A percentile compares a stretch with the other conserved stretches of the same genome.
These are phyloP conservation scores for Plantago ovata DNA, from an alignment of 257 asterid species.

Conservation along the genomic window DNA sequence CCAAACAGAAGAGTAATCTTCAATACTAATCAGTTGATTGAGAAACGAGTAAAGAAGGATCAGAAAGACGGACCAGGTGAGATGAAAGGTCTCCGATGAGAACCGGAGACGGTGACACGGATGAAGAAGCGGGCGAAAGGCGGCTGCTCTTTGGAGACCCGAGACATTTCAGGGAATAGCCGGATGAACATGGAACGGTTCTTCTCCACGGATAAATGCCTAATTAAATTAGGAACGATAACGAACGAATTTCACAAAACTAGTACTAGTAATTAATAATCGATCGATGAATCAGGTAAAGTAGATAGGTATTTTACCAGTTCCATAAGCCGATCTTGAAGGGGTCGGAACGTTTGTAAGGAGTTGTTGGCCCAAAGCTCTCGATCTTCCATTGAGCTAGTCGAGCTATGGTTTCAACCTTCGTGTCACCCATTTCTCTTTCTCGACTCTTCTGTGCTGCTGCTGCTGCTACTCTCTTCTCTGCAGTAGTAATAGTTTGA, in stretches of 20 bases:
- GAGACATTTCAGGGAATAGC: slow-evolving; percentile 71
- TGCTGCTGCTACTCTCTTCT: no score
- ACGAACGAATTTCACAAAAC: not conserved
- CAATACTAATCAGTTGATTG: not conserved
- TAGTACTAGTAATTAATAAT: slow-evolving; percentile 8
- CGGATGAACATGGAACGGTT: slow-evolving; percentile 62
- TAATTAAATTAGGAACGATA: not conserved
- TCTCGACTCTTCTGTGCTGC: not conserved
- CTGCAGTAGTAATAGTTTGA: no score
- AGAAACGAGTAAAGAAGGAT: not conserved
- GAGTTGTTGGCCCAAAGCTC: slow-evolving; percentile 50
- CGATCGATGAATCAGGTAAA: not conserved
- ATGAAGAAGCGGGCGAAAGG: slow-evolving; percentile 78
- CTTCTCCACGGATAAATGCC: slow-evolving; percentile 59
- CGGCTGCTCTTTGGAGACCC: slow-evolving; percentile 79
- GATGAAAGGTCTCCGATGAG: slow-evolving; percentile 64
- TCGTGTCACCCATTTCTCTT: slow-evolving; percentile 49
- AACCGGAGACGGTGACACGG: slow-evolving; percentile 54
- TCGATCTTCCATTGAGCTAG: slow-evolving; percentile 96
- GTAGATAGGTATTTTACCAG: slow-evolving; percentile 39
- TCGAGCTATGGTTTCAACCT: slow-evolving; percentile 83
- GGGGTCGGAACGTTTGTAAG: slow-evolving; percentile 87
- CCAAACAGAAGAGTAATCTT: no score
- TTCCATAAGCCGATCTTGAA: slow-evolving; percentile 92
- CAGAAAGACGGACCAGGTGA: slow-evolving; percentile 52